Percentiles rank a stretch among this genome's conserved stretches.
Conservation (phyloP, 2,329 filamentous ascomycete species). For the Aspergillus melleus region DNA sequence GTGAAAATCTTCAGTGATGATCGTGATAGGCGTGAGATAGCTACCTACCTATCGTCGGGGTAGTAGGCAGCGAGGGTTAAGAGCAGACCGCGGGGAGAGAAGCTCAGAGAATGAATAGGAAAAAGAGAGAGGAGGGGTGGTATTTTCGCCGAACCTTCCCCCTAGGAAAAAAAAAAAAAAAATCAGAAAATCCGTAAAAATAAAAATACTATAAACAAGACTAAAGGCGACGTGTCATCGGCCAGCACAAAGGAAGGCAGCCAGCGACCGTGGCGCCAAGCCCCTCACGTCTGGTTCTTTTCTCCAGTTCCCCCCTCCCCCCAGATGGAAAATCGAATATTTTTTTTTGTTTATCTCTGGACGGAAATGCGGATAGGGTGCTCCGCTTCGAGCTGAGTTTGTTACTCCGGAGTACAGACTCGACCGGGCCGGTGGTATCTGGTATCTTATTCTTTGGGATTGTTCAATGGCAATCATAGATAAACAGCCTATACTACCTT, state of each 20-base stretch:
- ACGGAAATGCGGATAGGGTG: background rate
- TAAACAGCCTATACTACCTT: too few species aligned
- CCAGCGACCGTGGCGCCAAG: slow-evolving; percentile 8
- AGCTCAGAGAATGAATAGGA: too few species aligned
- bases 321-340: background rate
- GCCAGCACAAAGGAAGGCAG: slow-evolving; percentile 3
- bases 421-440: background rate
- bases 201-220: background rate
- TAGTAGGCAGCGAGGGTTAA: background rate
- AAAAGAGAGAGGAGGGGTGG: background rate
- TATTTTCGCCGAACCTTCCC: slow-evolving; percentile 13
- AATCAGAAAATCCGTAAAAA: background rate
- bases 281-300: slow-evolving; percentile 1
- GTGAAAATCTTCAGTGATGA: background rate
- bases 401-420: background rate
- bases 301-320: slow-evolving; percentile 3
- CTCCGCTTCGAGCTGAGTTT: background rate
- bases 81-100: background rate
- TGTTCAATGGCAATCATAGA: too few species aligned
- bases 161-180: background rate
- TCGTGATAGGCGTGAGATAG: background rate
- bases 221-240: slow-evolving; percentile 23
- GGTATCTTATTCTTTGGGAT: too few species aligned
- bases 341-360: background rate
- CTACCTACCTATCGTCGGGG: background rate